phyloP scores from a whole-genome alignment of 73 alveolate genomes.

The Stentor roeselii region DNA sequence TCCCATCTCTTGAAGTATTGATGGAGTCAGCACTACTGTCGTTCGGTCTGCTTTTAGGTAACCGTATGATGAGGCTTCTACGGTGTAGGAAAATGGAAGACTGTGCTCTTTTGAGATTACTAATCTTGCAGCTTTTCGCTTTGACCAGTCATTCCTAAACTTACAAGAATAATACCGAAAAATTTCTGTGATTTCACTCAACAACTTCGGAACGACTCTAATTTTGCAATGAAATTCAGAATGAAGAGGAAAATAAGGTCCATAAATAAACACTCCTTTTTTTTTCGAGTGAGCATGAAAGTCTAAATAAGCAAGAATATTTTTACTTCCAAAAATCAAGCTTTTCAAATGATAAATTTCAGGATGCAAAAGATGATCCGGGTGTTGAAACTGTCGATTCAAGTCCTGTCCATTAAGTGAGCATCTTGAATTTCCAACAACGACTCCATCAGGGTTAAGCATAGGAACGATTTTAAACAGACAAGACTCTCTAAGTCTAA shows the following conservation, averaged over 20 bases:
- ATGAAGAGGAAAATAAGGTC: slow-evolving; percentile 48
- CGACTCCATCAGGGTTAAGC: slow-evolving; percentile 84
- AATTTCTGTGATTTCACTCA: slow-evolving; percentile 49
- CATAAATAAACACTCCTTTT: slow-evolving; percentile 51
- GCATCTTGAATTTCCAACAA: slow-evolving; percentile 74
- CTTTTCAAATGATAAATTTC: slow-evolving; percentile 76
- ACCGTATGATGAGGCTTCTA: slow-evolving; percentile 56
- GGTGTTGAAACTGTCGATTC: slow-evolving; percentile 70
- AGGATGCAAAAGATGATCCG: slow-evolving; percentile 72
- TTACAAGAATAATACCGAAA: slow-evolving; percentile 57
- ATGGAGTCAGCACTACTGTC: not conserved
- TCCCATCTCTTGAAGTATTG: not conserved
- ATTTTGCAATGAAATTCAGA: slow-evolving; percentile 25
- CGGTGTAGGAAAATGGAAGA: slow-evolving; percentile 48
- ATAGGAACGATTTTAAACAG: slow-evolving; percentile 77
- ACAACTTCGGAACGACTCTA: slow-evolving; percentile 60
- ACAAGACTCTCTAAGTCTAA: slow-evolving; percentile 64
- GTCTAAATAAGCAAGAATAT: slow-evolving; percentile 71
- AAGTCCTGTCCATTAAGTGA: slow-evolving; percentile 70
- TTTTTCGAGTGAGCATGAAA: slow-evolving; percentile 77
- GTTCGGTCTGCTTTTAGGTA: slow-evolving; percentile 27
- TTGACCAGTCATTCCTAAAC: slow-evolving; percentile 60
- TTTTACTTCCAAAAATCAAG: slow-evolving; percentile 69
- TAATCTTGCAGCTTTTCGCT: slow-evolving; percentile 68
- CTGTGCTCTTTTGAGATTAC: slow-evolving; percentile 65